Evolutionary conservation across 495 filamentous ascomycete genomes (phyloP).

Genomic region (Apodospora peruviana): DNA sequence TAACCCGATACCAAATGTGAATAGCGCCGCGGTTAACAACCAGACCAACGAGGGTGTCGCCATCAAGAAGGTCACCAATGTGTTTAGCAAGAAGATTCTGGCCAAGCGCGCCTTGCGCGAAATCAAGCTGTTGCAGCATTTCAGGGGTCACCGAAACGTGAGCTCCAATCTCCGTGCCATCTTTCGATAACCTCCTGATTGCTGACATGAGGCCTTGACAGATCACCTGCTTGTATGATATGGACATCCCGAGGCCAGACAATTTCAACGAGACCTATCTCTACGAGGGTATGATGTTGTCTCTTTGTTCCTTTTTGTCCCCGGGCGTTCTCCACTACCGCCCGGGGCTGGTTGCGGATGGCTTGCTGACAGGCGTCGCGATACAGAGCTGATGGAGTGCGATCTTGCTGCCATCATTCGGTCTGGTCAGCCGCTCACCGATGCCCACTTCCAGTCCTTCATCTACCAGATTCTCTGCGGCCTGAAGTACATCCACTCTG

Average conservation of each 20-base stretch:
- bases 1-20: no score
- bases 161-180: slow-evolving; percentile 13
- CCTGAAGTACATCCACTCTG: slow-evolving; percentile 97
- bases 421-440: slow-evolving; percentile 90
- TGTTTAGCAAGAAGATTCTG: slow-evolving; percentile 99
- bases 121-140: slow-evolving; percentile 98
- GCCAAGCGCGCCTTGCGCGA: slow-evolving; percentile 96
- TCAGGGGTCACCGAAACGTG: slow-evolving; percentile 69
- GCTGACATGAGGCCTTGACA: slow-evolving; percentile 28
- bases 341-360: background rate
- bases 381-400: slow-evolving; percentile 94
- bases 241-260: slow-evolving; percentile 96
- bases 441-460: slow-evolving; percentile 93
- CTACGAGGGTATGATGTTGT: slow-evolving; percentile 70
- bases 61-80: slow-evolving; percentile 99
- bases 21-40: slow-evolving; percentile 85
- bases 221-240: slow-evolving; percentile 99
- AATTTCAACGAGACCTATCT: slow-evolving; percentile 99
- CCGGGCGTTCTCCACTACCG: background rate
- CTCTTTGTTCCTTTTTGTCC: background rate
- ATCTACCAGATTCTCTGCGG: slow-evolving; percentile 94
- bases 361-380: background rate
- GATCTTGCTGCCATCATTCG: slow-evolving; percentile 97
- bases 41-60: slow-evolving; percentile 93
- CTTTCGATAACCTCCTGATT: background rate